Base-by-base conservation (phyloP, 2,329 filamentous ascomycete species). In the Amauroascus niger region DNA sequence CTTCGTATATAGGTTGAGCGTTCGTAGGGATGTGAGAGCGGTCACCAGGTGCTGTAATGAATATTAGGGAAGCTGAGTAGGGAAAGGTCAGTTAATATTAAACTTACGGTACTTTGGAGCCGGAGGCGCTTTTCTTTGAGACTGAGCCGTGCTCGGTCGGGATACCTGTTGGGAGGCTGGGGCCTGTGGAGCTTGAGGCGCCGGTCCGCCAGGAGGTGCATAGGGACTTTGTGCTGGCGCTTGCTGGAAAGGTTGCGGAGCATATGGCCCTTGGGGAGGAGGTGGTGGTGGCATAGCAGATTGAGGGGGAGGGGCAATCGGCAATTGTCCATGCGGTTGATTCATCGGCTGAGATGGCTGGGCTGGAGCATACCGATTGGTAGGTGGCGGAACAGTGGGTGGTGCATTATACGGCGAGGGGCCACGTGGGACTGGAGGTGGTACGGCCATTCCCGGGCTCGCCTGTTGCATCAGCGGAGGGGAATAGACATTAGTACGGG, bases 391-490 rank as follows among this genome's bases (percentile, higher is more conserved):
- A 16, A 76, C 78, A 28, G 83, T 74, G 6, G 87, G 87, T 52
- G 90, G 86, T 35, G 86, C 81, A 63, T 90, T 88, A 69, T 95
- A 96, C 5, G 90, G 90, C 24, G 90, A 95, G 3, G 85, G 79
- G 26, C 85, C 88, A 59, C 88, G 83, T 20, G 83, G 79, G 49
- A 88, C 78, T 18, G 48, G 48, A 32, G 81, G 79, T 40, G 79
- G 79, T 50, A 65, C 57, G 14, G 61, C 67, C 60, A 71, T 69
- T n/a, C 61, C 62, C 62, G 68, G 60, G 64, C 60, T 62, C 14
- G 64, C 69, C 32, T 74, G 68, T 4, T 70, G 75, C 58, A 71
- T 71, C 65, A 65, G 74, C 55, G 70, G 63, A 40, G 84, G 84
- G 8, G 82, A 81, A 61, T 90, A 88, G 2, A 78, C 73, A 67